Evolutionary conservation across 23 red algal genomes (phyloP).

Genomic region (Agarophyton chilense): DNA sequence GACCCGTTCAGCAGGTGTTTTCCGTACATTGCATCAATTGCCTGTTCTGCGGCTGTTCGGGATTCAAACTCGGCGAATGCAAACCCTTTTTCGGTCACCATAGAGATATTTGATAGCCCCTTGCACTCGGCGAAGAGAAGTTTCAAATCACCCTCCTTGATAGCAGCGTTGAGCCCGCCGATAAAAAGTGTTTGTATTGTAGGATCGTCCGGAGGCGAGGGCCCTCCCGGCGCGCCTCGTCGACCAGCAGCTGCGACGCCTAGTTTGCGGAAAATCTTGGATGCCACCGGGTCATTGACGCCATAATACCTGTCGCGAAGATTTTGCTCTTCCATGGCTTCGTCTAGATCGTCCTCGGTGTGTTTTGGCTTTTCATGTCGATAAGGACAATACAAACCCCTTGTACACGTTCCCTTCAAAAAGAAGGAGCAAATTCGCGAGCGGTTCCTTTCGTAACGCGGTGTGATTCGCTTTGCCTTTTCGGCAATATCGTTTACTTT

Average conservation of each 20-base stretch:
- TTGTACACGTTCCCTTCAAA: conserved; percentile 68
- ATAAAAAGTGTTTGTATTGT: conserved; percentile 45
- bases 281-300: conserved; percentile 84
- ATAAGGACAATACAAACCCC: conserved; percentile 85
- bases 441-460: conserved; percentile 81
- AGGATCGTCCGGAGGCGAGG: conserved; percentile 30
- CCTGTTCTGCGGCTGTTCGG: conserved; percentile 24
- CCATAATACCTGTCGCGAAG: conserved; percentile 87
- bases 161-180: conserved; percentile 33
- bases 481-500: conserved; percentile 68
- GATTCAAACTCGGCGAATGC: conserved; percentile 56
- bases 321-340: conserved; percentile 66
- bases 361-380: conserved; percentile 74
- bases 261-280: conserved; percentile 72
- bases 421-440: conserved; percentile 89
- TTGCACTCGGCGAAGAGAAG: conserved; percentile 12
- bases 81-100: conserved; percentile 14
- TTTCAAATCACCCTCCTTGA: conserved; percentile 24
- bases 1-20: conserved; percentile 38
- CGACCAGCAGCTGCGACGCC: conserved; percentile 23
- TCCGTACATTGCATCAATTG: conserved; percentile 21
- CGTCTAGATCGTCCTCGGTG: conserved; percentile 13
- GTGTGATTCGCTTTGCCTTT: conserved; percentile 57
- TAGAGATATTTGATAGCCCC: conserved; percentile 31
- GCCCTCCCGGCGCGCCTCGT: neutral